Conservation (phyloP, 768 basidiomycete genomes). For the Pulveroboletus sp. region DNA sequence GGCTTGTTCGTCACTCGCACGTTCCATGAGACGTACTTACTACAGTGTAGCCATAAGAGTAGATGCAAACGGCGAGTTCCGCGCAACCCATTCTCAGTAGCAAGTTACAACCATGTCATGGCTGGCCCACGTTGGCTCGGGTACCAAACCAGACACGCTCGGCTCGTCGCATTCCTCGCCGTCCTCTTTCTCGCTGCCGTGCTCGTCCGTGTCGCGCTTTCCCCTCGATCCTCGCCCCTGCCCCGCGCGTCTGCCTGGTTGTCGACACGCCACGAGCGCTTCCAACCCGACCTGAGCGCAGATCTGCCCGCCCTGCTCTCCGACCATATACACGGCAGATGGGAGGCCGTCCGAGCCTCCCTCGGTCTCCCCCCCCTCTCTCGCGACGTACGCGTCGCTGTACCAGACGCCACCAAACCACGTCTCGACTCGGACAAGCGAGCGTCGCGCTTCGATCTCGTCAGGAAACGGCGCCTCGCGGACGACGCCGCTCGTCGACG, state of each 20-base stretch:
- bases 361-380: slow-evolving; percentile 28
- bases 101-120: slow-evolving; percentile 20
- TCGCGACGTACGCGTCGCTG: slow-evolving; percentile 1
- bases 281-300: neutral
- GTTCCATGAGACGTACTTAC: neutral
- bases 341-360: slow-evolving; percentile 30
- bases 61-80: too few relatives aligned
- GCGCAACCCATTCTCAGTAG: too few relatives aligned
- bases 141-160: slow-evolving; percentile 12
- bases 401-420: neutral
- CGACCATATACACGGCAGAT: slow-evolving; percentile 29
- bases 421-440: slow-evolving; percentile 9
- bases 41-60: too few relatives aligned
- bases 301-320: neutral
- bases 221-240: neutral
- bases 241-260: neutral
- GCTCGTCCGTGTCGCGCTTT: slow-evolving; percentile 12
- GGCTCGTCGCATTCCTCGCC: slow-evolving; percentile 18
- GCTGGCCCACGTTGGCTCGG: slow-evolving; percentile 8
- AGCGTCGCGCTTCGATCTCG: slow-evolving; percentile 24
- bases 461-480: slow-evolving; percentile 10
- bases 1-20: neutral
- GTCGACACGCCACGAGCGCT: neutral
- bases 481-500: slow-evolving; percentile 10
- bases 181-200: slow-evolving; percentile 23